Evolutionary conservation across 495 filamentous ascomycete genomes (phyloP), one percentile per base, ranked within the genome.

Genomic region (Talaromyces ruber): DNA sequence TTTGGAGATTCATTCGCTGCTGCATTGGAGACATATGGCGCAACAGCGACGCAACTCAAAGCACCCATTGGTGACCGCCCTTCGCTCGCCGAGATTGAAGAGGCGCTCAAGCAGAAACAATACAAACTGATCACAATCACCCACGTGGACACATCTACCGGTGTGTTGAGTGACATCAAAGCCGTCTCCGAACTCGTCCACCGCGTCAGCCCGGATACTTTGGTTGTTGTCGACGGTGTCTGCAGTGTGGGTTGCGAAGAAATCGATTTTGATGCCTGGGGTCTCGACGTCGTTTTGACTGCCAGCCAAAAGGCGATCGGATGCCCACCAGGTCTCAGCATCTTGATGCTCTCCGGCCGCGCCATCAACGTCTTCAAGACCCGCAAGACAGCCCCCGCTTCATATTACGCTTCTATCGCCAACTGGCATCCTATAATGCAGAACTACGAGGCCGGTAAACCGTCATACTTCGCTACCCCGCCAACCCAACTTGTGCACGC

Each of bases 361-460:
- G 93, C 94, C n/a, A 89, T 98, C 63, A 81, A 93, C 68, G 76
- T 74, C 18, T 91, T 94, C 76, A 83, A 92, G 70, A 82, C 78
- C 66, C 84, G 94, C 66, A 90, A 90, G 78, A 86, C 86, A 21
- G 88, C 88, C 4, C 89, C 92, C 1, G 77, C 82, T 7, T 88
- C 91, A 7, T 98, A 97, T 80, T 98, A 97, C 72, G 92, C 90
- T 28, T 93, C 89, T 2, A 90, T 97, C 77, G 91, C 88, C 79
- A 98, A 98, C 75, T 98, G 94, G 94, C 80, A 93, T 43, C 94
- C 93, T 58, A 95, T 98, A 70, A 98, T 98, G 94, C 86, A 93
- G 79, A 97, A 97, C 72, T 98, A 98, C 78, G 94, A 98, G 79
- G 90, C 90, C 66, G 88, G 89, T 76, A 98, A 98, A 76, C 84